A percentile compares a stretch with the other conserved stretches of the same genome.
These are phyloP conservation scores for Zygosaccharomyces siamensis DNA, from an alignment of 805 yeast species.

Conservation along the genomic window DNA sequence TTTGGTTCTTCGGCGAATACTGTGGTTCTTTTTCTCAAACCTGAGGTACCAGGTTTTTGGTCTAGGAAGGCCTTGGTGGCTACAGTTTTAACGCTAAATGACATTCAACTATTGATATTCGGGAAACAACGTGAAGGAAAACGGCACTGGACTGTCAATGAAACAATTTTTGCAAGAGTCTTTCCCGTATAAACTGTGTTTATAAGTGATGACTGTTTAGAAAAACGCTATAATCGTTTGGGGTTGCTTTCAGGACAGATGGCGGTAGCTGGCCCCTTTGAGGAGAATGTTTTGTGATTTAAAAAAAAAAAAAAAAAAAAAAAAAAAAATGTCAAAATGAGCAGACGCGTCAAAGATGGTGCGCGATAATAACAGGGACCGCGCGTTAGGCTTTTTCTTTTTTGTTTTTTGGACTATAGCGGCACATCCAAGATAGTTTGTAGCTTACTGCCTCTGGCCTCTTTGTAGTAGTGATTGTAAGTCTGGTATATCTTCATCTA, in stretches of 20 bases:
- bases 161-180: not conserved
- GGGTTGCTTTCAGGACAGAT: not conserved
- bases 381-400: no score
- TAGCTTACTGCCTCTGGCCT: constrained; percentile 9
- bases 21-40: constrained; percentile 83
- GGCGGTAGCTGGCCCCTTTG: not conserved
- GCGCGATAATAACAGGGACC: no score
- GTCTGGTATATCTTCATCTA: constrained; percentile 19
- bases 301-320: not conserved
- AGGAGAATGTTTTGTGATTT: not conserved
- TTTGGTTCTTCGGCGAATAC: constrained; percentile 68
- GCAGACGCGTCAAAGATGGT: no score
- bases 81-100: constrained; percentile 34
- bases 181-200: not conserved
- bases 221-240: not conserved
- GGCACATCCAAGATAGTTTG: no score
- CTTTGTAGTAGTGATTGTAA: constrained; percentile 21
- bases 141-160: no score
- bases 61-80: constrained; percentile 74
- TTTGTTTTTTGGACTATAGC: no score
- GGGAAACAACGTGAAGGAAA: not conserved
- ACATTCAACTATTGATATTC: constrained; percentile 16
- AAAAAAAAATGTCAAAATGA: not conserved
- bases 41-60: constrained; percentile 98
- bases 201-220: not conserved